Conservation (phyloP, 257 asterid species). For the Petrea volubilis region DNA sequence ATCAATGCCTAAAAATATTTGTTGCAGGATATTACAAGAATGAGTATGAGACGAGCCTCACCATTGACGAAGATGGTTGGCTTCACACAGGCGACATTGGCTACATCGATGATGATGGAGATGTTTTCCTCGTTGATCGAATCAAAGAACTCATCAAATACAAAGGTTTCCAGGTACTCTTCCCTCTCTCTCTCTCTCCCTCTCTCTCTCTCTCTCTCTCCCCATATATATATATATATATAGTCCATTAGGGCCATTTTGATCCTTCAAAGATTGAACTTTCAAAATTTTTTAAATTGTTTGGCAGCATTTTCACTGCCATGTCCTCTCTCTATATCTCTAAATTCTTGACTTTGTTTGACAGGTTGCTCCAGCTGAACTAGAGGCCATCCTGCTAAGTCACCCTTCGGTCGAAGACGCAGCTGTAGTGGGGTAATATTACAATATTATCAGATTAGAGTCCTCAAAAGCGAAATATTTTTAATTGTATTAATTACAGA, state of each 20-base stretch:
- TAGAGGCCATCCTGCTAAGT: slow-evolving; percentile 85
- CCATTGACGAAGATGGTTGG: slow-evolving; percentile 85
- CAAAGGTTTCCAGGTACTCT: slow-evolving; percentile 82
- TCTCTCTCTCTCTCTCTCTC: background rate
- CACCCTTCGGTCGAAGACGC: slow-evolving; percentile 91
- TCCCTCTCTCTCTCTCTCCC: too few relatives aligned
- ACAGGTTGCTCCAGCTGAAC: slow-evolving; percentile 98
- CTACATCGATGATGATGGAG: slow-evolving; percentile 86
- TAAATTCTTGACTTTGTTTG: background rate
- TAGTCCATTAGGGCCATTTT: too few relatives aligned
- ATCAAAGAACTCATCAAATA: slow-evolving; percentile 89
- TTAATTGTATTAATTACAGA: too few relatives aligned
- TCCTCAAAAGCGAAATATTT: background rate
- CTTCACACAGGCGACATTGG: slow-evolving; percentile 96
- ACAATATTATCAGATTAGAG: background rate
- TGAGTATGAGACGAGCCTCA: slow-evolving; percentile 68
- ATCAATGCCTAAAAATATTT: background rate
- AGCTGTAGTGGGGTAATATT: slow-evolving; percentile 80
- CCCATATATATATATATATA: background rate
- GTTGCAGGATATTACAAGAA: slow-evolving; percentile 79
- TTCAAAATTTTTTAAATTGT: too few relatives aligned
- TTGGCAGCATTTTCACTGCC: too few relatives aligned
- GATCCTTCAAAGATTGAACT: too few relatives aligned
- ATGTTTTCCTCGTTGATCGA: slow-evolving; percentile 79
- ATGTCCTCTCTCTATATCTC: too few relatives aligned